Conservation (phyloP, 2,329 filamentous ascomycete species). For the Thelonectria blattea region DNA sequence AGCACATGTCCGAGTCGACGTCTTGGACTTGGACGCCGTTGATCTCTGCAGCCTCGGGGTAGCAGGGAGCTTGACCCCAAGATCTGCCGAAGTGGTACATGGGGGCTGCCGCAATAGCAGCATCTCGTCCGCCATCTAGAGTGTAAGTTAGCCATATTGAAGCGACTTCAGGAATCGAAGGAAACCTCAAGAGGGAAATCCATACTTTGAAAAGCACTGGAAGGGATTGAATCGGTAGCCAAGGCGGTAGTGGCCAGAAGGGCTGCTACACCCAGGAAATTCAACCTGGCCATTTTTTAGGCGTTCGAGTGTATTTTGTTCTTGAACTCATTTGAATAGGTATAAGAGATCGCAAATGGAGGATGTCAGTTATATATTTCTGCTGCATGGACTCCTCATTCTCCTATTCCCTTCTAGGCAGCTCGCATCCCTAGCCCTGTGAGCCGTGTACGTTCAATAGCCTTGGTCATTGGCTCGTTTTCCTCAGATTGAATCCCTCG, state of each 20-base stretch:
- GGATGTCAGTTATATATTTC: no score
- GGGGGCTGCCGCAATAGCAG: slow-evolving; percentile 14
- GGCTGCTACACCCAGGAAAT: not conserved
- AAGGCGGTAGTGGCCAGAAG: slow-evolving; percentile 3
- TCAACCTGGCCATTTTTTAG: no score
- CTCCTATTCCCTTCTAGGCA: not conserved
- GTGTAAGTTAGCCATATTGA: no score
- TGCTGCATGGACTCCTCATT: not conserved
- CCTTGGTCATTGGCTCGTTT: not conserved
- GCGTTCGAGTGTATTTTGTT: no score
- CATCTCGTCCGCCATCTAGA: slow-evolving; percentile 1
- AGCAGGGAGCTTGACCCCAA: slow-evolving; percentile 13
- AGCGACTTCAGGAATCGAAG: no score
- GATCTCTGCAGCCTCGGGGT: slow-evolving; percentile 11
- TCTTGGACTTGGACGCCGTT: slow-evolving; percentile 4
- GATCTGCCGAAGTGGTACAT: slow-evolving; percentile 17
- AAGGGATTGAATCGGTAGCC: slow-evolving; percentile 10
- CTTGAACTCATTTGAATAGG: no score
- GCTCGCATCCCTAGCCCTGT: not conserved
- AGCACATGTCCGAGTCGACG: slow-evolving; percentile 9
- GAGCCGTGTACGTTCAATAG: not conserved
- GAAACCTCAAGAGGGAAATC: no score
- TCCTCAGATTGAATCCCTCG: not conserved
- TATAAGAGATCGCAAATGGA: no score
- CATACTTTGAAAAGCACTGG: slow-evolving; percentile 7